Conservation (phyloP, 192 early-diverging fungal species). For the Linnemannia zychae region DNA sequence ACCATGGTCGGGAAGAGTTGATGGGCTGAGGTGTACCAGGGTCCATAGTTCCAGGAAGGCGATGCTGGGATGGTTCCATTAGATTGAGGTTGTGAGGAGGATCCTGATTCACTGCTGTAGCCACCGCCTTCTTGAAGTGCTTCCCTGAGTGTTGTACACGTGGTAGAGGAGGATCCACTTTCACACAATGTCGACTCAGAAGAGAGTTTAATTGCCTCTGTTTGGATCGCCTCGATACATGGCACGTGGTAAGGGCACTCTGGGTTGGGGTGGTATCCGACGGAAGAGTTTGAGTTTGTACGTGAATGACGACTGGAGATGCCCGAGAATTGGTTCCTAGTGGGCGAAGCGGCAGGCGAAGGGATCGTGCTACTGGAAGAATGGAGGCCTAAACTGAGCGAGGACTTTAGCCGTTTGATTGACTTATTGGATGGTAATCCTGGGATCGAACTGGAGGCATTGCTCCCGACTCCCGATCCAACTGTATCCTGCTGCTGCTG, state of each 20-base stretch:
- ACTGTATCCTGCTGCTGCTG: slow-evolving; percentile 5
- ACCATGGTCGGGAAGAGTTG: not conserved
- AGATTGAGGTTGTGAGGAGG: slow-evolving; percentile 2
- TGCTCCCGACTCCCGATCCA: not conserved
- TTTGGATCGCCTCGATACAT: slow-evolving; percentile 11
- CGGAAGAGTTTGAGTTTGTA: slow-evolving; percentile 38
- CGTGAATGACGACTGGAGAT: slow-evolving; percentile 33
- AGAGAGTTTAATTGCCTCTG: not conserved
- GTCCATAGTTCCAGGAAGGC: slow-evolving; percentile 9
- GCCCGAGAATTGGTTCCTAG: slow-evolving; percentile 30
- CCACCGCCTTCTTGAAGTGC: slow-evolving; percentile 7
- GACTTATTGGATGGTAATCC: slow-evolving; percentile 24
- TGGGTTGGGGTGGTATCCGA: slow-evolving; percentile 52
- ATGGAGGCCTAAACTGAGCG: slow-evolving; percentile 15
- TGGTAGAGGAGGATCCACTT: not conserved
- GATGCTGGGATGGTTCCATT: not conserved
- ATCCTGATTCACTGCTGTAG: not conserved
- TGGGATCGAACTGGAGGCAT: not conserved
- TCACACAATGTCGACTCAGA: not conserved
- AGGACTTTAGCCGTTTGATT: slow-evolving; percentile 41
- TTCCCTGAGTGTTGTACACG: not conserved
- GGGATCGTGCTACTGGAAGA: not conserved
- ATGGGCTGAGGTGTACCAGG: not conserved
- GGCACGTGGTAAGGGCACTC: slow-evolving; percentile 50
- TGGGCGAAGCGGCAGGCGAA: slow-evolving; percentile 28